Conservation (phyloP, 768 basidiomycete species). For the Hebeloma cylindrosporum region DNA sequence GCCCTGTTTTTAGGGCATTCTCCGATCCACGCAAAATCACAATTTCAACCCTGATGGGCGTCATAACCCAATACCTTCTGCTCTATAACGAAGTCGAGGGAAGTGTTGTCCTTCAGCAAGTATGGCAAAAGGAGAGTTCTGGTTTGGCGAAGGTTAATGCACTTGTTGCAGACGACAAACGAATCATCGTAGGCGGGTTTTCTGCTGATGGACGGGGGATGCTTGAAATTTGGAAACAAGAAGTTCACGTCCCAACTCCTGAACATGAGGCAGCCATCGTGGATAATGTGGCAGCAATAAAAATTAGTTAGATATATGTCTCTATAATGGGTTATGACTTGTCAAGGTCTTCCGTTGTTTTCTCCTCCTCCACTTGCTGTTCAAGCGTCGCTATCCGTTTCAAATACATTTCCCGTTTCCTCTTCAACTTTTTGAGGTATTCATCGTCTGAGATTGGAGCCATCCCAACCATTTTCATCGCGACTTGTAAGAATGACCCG, state of each 20-base stretch:
- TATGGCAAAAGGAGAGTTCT: constrained; percentile 47
- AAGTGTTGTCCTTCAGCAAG: constrained; percentile 39
- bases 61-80: constrained; percentile 49
- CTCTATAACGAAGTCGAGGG: constrained; percentile 36
- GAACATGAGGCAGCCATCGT: not conserved
- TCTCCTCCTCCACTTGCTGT: constrained; percentile 36
- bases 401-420: constrained; percentile 53
- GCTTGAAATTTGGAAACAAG: constrained; percentile 59
- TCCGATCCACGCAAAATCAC: constrained; percentile 44
- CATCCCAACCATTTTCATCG: constrained; percentile 51
- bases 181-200: constrained; percentile 64
- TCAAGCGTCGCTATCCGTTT: constrained; percentile 61
- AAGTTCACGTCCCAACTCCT: no score
- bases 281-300: constrained; percentile 2
- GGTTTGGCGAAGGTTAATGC: constrained; percentile 65
- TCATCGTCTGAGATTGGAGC: constrained; percentile 68
- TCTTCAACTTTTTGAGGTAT: constrained; percentile 60
- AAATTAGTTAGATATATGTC: constrained; percentile 1
- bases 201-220: constrained; percentile 55
- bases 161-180: constrained; percentile 46
- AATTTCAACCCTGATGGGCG: constrained; percentile 63
- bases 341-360: constrained; percentile 21
- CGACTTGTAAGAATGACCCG: constrained; percentile 34
- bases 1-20: constrained; percentile 44
- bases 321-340: constrained; percentile 8